phyloP scores from a whole-genome alignment of 75 land plant genomes.

The Cryptomeria japonica region DNA sequence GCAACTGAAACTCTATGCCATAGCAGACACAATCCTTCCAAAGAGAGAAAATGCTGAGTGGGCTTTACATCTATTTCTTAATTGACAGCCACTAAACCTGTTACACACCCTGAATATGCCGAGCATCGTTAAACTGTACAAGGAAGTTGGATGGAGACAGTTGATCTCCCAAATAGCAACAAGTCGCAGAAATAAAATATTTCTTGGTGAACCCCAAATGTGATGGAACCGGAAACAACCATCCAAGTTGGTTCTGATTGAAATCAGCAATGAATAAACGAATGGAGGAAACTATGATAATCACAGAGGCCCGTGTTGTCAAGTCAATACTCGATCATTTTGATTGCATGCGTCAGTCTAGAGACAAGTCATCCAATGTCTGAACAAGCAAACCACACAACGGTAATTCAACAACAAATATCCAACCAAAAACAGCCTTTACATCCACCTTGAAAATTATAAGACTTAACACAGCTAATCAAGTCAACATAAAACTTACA shows the following conservation, averaged over 20 bases:
- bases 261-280: neutral
- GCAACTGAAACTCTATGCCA: neutral
- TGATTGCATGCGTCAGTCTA: constrained; percentile 63
- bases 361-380: constrained; percentile 89
- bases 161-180: neutral
- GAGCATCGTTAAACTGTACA: neutral
- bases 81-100: neutral
- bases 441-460: constrained; percentile 12
- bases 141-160: neutral
- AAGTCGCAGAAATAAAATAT: neutral
- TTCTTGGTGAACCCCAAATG: neutral
- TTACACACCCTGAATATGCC: neutral
- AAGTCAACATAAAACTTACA: constrained; percentile 28
- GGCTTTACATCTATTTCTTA: neutral
- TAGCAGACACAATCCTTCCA: neutral
- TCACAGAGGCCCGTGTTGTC: constrained; percentile 69
- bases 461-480: neutral
- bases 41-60: neutral
- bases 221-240: neutral
- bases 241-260: neutral
- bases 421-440: constrained; percentile 13
- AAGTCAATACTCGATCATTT: constrained; percentile 28
- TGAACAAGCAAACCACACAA: constrained; percentile 21
- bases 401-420: neutral
- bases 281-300: constrained; percentile 28